phyloP scores from a whole-genome alignment of 2,329 filamentous ascomycete genomes.

The Pyrenophora seminiperda region DNA sequence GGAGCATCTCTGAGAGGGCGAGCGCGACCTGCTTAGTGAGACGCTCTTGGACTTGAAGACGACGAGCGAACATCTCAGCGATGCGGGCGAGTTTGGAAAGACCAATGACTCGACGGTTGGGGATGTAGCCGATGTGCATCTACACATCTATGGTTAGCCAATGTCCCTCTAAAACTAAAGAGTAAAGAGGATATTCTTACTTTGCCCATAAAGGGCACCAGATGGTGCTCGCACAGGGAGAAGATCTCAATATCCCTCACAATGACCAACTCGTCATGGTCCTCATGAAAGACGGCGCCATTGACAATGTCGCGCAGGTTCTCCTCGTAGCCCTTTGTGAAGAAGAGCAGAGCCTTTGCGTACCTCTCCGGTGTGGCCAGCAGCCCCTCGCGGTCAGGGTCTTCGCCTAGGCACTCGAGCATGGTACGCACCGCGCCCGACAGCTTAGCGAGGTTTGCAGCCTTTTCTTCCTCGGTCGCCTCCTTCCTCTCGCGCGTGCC shows the following conservation, averaged over 20 bases:
- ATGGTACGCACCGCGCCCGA: slow-evolving; percentile 67
- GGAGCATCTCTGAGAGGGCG: slow-evolving; percentile 87
- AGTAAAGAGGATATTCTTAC: slow-evolving; percentile 55
- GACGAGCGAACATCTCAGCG: slow-evolving; percentile 93
- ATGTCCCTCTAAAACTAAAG: not conserved
- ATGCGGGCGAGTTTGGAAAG: slow-evolving; percentile 95
- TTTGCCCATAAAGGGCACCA: slow-evolving; percentile 96
- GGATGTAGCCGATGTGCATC: slow-evolving; percentile 99
- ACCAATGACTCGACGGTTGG: slow-evolving; percentile 86
- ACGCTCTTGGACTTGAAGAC: slow-evolving; percentile 94
- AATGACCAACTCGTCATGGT: slow-evolving; percentile 96
- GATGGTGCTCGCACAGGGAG: slow-evolving; percentile 93
- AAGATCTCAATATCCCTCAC: slow-evolving; percentile 97
- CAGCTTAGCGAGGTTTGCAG: slow-evolving; percentile 64
- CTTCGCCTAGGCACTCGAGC: slow-evolving; percentile 69
- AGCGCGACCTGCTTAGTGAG: slow-evolving; percentile 95
- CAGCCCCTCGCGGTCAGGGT: slow-evolving; percentile 67
- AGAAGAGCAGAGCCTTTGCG: slow-evolving; percentile 92
- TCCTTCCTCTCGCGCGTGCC: slow-evolving; percentile 69
- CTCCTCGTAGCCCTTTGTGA: slow-evolving; percentile 96
- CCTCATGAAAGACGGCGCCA: slow-evolving; percentile 91
- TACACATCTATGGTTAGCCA: slow-evolving; percentile 45
- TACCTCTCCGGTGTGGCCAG: slow-evolving; percentile 79
- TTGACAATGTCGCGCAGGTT: slow-evolving; percentile 92
- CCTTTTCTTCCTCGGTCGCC: slow-evolving; percentile 62